Percentiles rank a stretch among this genome's conserved stretches.
Evolutionary conservation across 1,139 yeast species (phyloP).

Genomic region (Sugiyamaella sp.): DNA sequence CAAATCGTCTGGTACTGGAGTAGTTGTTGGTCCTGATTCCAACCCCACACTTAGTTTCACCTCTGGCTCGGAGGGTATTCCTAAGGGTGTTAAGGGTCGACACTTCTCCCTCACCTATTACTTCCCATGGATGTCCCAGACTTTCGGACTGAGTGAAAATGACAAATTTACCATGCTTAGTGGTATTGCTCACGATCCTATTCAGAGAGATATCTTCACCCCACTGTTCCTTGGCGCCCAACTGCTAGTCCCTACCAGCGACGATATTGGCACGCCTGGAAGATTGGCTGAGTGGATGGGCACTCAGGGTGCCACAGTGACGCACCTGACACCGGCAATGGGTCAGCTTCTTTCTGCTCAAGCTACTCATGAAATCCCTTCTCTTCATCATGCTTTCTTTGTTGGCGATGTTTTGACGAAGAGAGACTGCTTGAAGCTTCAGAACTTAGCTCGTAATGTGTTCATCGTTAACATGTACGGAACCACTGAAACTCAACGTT

Average conservation of each 20-base stretch:
- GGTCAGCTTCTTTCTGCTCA: constrained; percentile 96
- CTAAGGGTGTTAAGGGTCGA: constrained; percentile 98
- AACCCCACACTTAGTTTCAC: constrained; percentile 97
- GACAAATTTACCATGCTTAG: constrained; percentile 97
- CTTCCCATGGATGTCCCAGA: constrained; percentile 97
- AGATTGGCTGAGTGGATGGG: constrained; percentile 97
- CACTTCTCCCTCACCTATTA: constrained; percentile 95
- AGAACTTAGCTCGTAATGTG: constrained; percentile 87
- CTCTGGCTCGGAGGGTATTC: constrained; percentile 98
- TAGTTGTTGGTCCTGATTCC: constrained; percentile 96
- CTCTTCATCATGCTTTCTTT: constrained; percentile 93
- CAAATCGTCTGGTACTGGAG: constrained; percentile 70
- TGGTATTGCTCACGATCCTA: constrained; percentile 99
- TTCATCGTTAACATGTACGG: constrained; percentile 97
- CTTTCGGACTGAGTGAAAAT: constrained; percentile 71
- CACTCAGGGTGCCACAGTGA: constrained; percentile 86
- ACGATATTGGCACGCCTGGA: constrained; percentile 98
- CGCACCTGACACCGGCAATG: constrained; percentile 99
- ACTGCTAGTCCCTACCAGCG: constrained; percentile 89
- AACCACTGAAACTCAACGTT: constrained; percentile 97
- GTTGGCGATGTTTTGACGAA: constrained; percentile 97
- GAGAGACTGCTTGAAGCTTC: constrained; percentile 92
- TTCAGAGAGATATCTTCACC: constrained; percentile 98
- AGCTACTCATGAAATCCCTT: constrained; percentile 86
- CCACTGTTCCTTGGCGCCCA: constrained; percentile 96